Evolutionary conservation across 2,329 filamentous ascomycete genomes (phyloP).

Genomic region (Thelonectria discophora): DNA sequence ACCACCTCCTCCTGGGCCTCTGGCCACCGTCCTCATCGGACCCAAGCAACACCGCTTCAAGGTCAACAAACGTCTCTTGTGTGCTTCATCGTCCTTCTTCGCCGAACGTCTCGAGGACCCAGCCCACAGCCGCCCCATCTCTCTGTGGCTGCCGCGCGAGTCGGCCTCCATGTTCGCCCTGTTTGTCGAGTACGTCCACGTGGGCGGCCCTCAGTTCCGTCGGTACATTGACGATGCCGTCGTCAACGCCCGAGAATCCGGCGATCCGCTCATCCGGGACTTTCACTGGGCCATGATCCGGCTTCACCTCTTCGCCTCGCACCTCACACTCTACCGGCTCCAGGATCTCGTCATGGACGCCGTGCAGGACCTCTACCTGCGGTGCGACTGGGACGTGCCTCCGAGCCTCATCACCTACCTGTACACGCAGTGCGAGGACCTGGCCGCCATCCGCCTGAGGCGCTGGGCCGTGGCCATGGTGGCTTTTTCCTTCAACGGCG

Average conservation of each 20-base stretch:
- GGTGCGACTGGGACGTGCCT: conserved; percentile 66
- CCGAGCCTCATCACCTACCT: conserved; percentile 60
- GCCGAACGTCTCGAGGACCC: conserved; percentile 53
- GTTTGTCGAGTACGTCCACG: conserved; percentile 63
- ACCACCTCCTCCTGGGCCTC: conserved; percentile 35
- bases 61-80: conserved; percentile 57
- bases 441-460: conserved; percentile 61
- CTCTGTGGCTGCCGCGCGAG: conserved; percentile 56
- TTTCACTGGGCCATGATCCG: conserved; percentile 66
- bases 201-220: conserved; percentile 51
- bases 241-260: conserved; percentile 42
- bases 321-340: conserved; percentile 58
- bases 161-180: conserved; percentile 62
- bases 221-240: conserved; percentile 55
- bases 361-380: conserved; percentile 67
- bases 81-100: conserved; percentile 59
- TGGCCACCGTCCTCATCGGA: conserved; percentile 54
- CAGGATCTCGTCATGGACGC: conserved; percentile 68
- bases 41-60: conserved; percentile 52
- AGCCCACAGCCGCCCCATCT: conserved; percentile 41
- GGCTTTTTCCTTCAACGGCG: conserved; percentile 60
- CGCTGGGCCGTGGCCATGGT: conserved; percentile 70
- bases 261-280: conserved; percentile 45
- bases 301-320: conserved; percentile 66
- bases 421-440: conserved; percentile 62